Percentiles rank a stretch among this genome's conserved stretches.
Conservation (phyloP, 371 early-diverging fungal species). For the Apophysomyces ossiformis region DNA sequence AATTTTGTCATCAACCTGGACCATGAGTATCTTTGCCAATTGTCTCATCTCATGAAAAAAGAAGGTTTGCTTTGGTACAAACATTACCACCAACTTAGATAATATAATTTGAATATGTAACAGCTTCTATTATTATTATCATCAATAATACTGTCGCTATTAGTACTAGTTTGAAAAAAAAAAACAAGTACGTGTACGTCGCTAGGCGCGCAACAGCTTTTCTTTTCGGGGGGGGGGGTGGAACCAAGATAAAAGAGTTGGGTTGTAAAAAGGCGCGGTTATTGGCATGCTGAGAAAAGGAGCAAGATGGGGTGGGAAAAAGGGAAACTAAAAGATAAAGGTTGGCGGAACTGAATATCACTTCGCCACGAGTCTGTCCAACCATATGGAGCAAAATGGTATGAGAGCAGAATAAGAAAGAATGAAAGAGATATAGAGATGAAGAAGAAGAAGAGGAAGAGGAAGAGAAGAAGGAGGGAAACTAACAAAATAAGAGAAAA, state of each 20-base stretch:
- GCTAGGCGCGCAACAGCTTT: neutral
- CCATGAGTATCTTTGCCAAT: too few species aligned
- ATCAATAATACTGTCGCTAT: too few species aligned
- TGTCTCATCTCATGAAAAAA: too few species aligned
- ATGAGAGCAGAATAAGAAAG: neutral
- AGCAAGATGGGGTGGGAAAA: constrained; percentile 4
- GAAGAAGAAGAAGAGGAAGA: too few species aligned
- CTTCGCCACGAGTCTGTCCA: constrained; percentile 10
- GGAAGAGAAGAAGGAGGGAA: too few species aligned
- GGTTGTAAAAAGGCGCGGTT: neutral
- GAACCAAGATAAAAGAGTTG: neutral
- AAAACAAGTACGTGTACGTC: neutral
- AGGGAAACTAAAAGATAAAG: neutral
- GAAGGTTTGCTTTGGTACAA: too few species aligned
- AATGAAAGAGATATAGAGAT: too few species aligned
- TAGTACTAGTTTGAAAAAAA: neutral
- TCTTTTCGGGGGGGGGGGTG: neutral
- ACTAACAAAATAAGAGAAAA: too few species aligned
- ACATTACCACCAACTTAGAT: too few species aligned
- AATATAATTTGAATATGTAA: neutral
- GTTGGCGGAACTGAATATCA: neutral
- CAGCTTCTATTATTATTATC: neutral
- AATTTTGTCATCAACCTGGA: too few species aligned
- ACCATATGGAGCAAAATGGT: constrained; percentile 12
- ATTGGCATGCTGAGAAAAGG: neutral